Evolutionary conservation across 176 grass and related monocot genomes (phyloP), one percentile per base, ranked within the genome.

Genomic region (Ananas comosus): DNA sequence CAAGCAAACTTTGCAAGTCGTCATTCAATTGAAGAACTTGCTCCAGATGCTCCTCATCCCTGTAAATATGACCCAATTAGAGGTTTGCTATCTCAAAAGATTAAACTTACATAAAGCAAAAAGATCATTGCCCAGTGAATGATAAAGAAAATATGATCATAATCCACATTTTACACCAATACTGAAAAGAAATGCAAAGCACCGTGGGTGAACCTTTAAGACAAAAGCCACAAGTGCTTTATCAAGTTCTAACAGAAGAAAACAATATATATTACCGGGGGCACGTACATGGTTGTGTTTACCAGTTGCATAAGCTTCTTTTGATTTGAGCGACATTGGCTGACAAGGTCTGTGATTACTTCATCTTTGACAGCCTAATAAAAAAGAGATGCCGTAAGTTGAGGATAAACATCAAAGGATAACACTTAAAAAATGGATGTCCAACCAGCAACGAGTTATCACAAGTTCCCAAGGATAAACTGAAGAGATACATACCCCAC

Each of bases 11-110:
- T 73, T 96, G 91, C 12, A 96, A 68, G 70, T 83, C 85, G 51
- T 96, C 91, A 72, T 96, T 96, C 51, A 96, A 76, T 57, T 87
- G 81, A 33, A 96, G 91, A 85, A 76, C 85, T 75, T 83, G 81
- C 12, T 78, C 85, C 67, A 96, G 64, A 48, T 91, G 73, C 53
- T 85, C 85, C 67, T 91, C 91, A 54, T 91, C 91, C 56, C 87
- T 87, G 81, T 56, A 16, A 49, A 49, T 21, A 72, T 19, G 61
- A 83, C 12, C 49, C 48, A 53, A 47, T 59, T 64, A 23, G 74
- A 64, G 58, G 33, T 42, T 1, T 63, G 11, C 64, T 48, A 51
- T 2, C 11, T 19, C 51, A 51, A 9, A 2, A 47, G 51, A 49
- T 19, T 13, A 22, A 23, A 64, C 6, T 69, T 9, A 13, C 3